Percentiles rank a stretch among this genome's conserved stretches.
phyloP scores from a whole-genome alignment of 2,329 filamentous ascomycete genomes.

The Decorospora gaudefroyi region DNA sequence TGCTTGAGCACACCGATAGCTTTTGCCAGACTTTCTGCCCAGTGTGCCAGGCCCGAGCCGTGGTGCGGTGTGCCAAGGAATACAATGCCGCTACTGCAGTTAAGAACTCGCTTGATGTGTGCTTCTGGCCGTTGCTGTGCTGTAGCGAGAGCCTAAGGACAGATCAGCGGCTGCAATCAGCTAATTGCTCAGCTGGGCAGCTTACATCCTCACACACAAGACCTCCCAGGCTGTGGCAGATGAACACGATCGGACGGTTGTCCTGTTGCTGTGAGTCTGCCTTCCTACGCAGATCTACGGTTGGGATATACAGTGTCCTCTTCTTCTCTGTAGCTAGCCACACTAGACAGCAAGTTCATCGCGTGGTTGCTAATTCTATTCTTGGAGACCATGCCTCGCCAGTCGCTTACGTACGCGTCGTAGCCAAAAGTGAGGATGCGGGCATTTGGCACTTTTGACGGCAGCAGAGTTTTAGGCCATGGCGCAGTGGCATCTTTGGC shows the following conservation, averaged over 20 bases:
- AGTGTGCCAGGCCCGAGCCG: not conserved
- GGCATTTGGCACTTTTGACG: conserved; percentile 3
- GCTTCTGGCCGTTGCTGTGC: not conserved
- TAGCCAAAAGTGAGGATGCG: conserved; percentile 21
- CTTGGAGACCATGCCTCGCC: not conserved
- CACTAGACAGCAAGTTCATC: too few species aligned
- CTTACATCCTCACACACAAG: too few species aligned
- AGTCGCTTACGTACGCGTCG: conserved; percentile 13
- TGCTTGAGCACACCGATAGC: not conserved
- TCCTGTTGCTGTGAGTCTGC: too few species aligned
- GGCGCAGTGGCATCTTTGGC: not conserved
- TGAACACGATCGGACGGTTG: too few species aligned
- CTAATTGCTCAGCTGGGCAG: too few species aligned
- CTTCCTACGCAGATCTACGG: too few species aligned
- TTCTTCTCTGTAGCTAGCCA: too few species aligned
- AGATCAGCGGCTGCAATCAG: too few species aligned
- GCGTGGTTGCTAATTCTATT: too few species aligned
- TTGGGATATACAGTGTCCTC: too few species aligned
- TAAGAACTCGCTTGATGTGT: not conserved
- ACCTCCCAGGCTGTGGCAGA: too few species aligned
- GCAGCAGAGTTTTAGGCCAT: conserved; percentile 15
- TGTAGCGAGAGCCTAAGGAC: not conserved
- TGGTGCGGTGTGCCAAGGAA: conserved; percentile 3
- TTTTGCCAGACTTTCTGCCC: not conserved
- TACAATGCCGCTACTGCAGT: not conserved